Base-by-base conservation (phyloP, 257 asterid species). In the Handroanthus guayacan region DNA sequence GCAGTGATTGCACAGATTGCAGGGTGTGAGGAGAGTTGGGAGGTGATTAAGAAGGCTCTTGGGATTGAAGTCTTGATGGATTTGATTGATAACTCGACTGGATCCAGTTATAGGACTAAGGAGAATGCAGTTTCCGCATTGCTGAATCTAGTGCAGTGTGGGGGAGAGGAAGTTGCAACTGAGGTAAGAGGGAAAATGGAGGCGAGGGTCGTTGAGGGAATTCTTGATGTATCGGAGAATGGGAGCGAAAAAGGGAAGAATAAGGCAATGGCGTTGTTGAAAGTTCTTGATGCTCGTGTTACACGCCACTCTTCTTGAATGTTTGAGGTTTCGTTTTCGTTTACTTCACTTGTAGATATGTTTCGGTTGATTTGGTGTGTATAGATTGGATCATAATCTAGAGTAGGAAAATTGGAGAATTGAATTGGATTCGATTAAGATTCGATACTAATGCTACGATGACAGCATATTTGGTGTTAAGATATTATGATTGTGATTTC, bases 1-100 rank as follows among this genome's bases (percentile, higher is more conserved):
- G 99, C 99, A 0, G 99, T 95, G 78, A 88, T 95, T 38, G 97
- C 99, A 1, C 99, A 95, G 77, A 82, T 95, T 4, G 97, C 97
- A 0, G 99, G 97, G 4, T 92, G 97, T 61, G 95, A 86, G 82
- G 98, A 95, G 85, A 86, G 96, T 80, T 89, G 91, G 91, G 97
- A 88, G 58, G 92, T 87, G 20, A 87, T 92, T 60, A 86, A 85
- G 72, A 88, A 81, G 85, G 90, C 86, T 3, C 79, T 89, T 52
- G 97, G 97, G 38, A 62, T 88, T 3, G 90, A 89, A 61, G 87
- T 95, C 62, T 72, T 95, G 91, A 86, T 92, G 83, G 99, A 92
- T 84, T 76, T 95, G 83, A 54, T 95, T 83, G 99, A 95, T 25
- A 84, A 77, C 45, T 79, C 97, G 0, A 90, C 99, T 0, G 96